Conservation (phyloP, 2,329 filamentous ascomycete species). For the Penicillium sp. region DNA sequence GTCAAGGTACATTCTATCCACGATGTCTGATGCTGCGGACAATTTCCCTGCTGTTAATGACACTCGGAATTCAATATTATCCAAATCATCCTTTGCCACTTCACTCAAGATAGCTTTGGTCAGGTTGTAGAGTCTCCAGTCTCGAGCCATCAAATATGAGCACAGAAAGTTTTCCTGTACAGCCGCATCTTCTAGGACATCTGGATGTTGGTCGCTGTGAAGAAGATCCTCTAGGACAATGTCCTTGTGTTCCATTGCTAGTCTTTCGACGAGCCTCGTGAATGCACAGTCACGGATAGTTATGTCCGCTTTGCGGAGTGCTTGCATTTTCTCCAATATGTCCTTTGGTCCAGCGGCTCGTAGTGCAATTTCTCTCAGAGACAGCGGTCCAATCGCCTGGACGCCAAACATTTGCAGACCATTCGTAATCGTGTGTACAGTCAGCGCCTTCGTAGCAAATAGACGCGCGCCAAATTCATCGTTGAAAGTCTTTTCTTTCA, state of each 20-base stretch:
- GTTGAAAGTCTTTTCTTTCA: conserved; percentile 50
- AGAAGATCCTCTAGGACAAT: conserved; percentile 51
- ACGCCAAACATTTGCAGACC: conserved; percentile 69
- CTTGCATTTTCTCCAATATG: conserved; percentile 57
- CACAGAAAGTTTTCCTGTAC: conserved; percentile 54
- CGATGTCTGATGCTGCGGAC: conserved; percentile 26
- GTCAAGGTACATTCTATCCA: conserved; percentile 50
- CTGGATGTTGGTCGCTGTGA: conserved; percentile 61
- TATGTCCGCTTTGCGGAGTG: conserved; percentile 61
- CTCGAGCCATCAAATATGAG: conserved; percentile 48
- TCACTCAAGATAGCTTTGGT: conserved; percentile 53
- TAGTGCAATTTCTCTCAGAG: conserved; percentile 71
- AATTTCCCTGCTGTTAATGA: conserved; percentile 32
- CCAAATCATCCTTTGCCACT: conserved; percentile 28
- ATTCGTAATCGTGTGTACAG: conserved; percentile 67
- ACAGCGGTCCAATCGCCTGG: conserved; percentile 67
- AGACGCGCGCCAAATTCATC: conserved; percentile 73
- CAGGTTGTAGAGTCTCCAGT: conserved; percentile 52
- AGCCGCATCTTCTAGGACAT: conserved; percentile 54
- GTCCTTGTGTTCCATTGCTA: conserved; percentile 57
- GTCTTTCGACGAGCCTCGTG: conserved; percentile 59
- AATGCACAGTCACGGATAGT: conserved; percentile 61
- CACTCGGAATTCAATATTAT: conserved; percentile 39
- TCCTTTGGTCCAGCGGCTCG: conserved; percentile 56
- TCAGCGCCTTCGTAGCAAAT: conserved; percentile 73